Conservation (phyloP, 2,329 filamentous ascomycete genomes). For the Dothistroma pini region DNA sequence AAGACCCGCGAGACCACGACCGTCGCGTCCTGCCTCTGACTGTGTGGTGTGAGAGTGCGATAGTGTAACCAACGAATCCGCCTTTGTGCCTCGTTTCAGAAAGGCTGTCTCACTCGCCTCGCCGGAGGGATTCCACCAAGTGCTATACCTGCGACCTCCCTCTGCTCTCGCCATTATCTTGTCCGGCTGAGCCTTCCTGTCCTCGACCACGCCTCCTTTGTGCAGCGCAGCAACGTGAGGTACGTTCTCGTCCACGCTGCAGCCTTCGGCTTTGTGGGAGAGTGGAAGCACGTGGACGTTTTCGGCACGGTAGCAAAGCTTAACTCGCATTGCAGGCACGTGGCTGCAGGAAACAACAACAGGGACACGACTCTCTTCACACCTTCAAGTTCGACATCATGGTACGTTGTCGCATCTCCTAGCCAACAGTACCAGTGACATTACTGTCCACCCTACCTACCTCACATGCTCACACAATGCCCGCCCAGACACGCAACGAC, state of each 20-base stretch:
- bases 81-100: neutral
- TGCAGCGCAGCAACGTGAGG: neutral
- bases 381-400: neutral
- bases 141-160: neutral
- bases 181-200: neutral
- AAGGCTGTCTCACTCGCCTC: neutral
- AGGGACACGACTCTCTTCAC: neutral
- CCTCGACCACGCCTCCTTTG: neutral
- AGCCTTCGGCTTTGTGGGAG: neutral
- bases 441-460: neutral
- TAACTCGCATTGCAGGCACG: neutral
- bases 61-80: neutral
- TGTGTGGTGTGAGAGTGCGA: neutral
- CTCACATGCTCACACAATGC: neutral
- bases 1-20: neutral
- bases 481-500: constrained; percentile 4
- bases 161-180: neutral
- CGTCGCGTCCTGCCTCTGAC: neutral
- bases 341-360: neutral
- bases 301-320: neutral
- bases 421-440: neutral
- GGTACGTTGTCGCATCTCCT: neutral
- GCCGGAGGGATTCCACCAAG: neutral
- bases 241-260: neutral
- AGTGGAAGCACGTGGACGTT: neutral